A percentile compares a stretch with the other conserved stretches of the same genome.
Evolutionary conservation across 495 filamentous ascomycete species (phyloP).

Genomic region (Penicillium samsonianum): DNA sequence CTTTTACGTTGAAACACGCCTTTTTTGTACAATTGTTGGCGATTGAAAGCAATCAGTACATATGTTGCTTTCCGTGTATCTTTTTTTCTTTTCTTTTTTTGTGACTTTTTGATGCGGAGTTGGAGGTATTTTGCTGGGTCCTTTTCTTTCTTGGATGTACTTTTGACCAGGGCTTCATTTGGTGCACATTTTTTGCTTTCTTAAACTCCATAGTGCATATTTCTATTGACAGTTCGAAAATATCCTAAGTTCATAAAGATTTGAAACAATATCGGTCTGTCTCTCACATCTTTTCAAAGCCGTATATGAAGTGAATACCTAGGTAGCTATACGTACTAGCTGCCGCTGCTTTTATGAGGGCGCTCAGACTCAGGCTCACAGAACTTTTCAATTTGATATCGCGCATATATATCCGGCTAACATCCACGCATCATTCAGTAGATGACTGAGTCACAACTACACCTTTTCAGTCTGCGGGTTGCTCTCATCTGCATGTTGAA

Average conservation of each 20-base stretch:
- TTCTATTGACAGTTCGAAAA: background rate
- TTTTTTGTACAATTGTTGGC: constrained; percentile 9
- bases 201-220: background rate
- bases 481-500: too few relatives aligned
- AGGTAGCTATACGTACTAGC: background rate
- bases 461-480: too few relatives aligned
- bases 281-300: background rate
- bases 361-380: too few relatives aligned
- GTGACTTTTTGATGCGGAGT: background rate
- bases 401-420: too few relatives aligned
- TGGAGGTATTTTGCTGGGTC: background rate
- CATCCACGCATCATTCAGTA: too few relatives aligned
- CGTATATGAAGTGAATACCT: background rate
- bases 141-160: constrained; percentile 7
- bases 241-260: background rate
- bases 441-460: too few relatives aligned
- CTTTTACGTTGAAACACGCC: constrained; percentile 2
- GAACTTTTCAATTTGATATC: too few relatives aligned
- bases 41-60: background rate
- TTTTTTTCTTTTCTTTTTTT: background rate
- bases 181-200: background rate
- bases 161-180: constrained; percentile 3
- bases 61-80: constrained; percentile 5
- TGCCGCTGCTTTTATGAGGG: too few relatives aligned
- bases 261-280: background rate